Evolutionary conservation across 257 asterid species (phyloP).

Genomic region (Vinca minor): DNA sequence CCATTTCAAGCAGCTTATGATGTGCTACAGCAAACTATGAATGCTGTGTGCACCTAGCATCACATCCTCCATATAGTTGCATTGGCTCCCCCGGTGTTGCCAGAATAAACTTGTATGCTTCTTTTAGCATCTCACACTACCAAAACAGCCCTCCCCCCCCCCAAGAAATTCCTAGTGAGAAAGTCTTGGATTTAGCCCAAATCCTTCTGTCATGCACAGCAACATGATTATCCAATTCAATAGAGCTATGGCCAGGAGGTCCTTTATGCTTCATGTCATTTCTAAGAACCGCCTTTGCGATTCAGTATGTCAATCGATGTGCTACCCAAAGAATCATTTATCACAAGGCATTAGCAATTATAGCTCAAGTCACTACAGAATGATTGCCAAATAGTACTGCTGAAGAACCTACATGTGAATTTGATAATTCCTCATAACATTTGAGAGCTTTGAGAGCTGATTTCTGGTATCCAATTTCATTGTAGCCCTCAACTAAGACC

Average conservation of each 20-base stretch:
- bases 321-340: neutral
- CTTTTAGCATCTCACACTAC: conserved; percentile 23
- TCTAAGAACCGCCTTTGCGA: neutral
- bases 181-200: conserved; percentile 19
- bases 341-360: neutral
- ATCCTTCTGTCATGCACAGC: conserved; percentile 14
- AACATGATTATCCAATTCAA: neutral
- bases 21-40: neutral
- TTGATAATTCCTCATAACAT: conserved; percentile 28
- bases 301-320: neutral
- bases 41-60: conserved; percentile 15
- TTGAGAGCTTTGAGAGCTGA: conserved; percentile 45
- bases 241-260: neutral
- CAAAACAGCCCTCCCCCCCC: conserved; percentile 29
- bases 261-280: no score
- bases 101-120: conserved; percentile 22
- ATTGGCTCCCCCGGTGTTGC: conserved; percentile 23
- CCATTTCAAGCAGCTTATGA: neutral
- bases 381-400: neutral
- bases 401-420: conserved; percentile 10
- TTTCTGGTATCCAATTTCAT: conserved; percentile 30
- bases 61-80: no score
- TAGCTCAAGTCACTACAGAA: neutral
- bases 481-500: conserved; percentile 35
- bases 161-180: conserved; percentile 24